These are phyloP conservation scores for Penicillium bialowiezense DNA, from an alignment of 495 filamentous ascomycete species.

Conservation along the genomic window DNA sequence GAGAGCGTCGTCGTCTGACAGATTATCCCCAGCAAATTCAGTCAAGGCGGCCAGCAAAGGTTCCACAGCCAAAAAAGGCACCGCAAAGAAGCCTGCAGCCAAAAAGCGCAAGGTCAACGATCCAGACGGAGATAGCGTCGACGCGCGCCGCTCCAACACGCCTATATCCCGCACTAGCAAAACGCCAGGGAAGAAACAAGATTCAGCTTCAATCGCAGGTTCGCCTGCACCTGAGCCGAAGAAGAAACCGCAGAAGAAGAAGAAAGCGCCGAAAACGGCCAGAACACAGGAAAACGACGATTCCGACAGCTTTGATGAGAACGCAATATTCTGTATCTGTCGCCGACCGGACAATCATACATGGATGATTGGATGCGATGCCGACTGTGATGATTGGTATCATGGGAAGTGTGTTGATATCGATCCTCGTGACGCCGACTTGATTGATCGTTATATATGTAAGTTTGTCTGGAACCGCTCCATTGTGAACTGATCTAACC, in stretches of 20 bases:
- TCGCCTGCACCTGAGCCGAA: conserved; percentile 42
- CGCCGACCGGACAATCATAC: conserved; percentile 68
- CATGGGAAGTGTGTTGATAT: conserved; percentile 69
- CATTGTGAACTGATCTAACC: conserved; percentile 7
- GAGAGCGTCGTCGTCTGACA: conserved; percentile 20
- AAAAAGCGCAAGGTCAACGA: conserved; percentile 58
- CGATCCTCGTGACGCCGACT: conserved; percentile 54
- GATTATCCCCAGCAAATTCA: conserved; percentile 34
- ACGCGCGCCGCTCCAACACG: conserved; percentile 43
- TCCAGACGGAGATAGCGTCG: conserved; percentile 43
- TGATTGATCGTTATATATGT: conserved; percentile 73
- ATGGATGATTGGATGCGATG: conserved; percentile 76
- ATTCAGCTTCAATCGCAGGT: conserved; percentile 35
- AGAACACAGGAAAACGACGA: conserved; percentile 36
- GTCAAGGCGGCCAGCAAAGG: conserved; percentile 38
- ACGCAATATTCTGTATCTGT: conserved; percentile 65
- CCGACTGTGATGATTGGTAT: conserved; percentile 72
- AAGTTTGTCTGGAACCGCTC: conserved; percentile 15
- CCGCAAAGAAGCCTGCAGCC: conserved; percentile 51
- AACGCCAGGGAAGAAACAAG: conserved; percentile 42
- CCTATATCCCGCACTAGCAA: conserved; percentile 51
- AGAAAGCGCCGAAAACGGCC: conserved; percentile 8
- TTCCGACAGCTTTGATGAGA: conserved; percentile 44
- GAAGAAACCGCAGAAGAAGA: conserved; percentile 27
- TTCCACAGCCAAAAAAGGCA: conserved; percentile 51